Evolutionary conservation across 2,329 filamentous ascomycete species (phyloP).

Genomic region (Claviceps paspali): DNA sequence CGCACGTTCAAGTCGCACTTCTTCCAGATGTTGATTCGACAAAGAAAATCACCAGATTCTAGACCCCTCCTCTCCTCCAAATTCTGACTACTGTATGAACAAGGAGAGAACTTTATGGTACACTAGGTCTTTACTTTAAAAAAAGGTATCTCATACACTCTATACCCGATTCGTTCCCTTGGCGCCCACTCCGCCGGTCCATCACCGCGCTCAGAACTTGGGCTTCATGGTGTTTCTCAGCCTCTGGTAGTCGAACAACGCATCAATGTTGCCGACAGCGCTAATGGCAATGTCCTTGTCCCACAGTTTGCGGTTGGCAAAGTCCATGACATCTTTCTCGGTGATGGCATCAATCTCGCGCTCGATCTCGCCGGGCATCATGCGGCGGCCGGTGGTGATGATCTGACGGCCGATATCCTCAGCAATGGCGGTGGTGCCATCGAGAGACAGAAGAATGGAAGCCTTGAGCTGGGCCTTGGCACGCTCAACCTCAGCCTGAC

Average conservation of each 20-base stretch:
- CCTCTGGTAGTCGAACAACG: slow-evolving; percentile 61
- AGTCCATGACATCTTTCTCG: slow-evolving; percentile 94
- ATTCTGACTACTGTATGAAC: slow-evolving; percentile 20
- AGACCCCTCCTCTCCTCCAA: neutral
- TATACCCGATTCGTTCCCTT: slow-evolving; percentile 36
- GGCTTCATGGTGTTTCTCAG: slow-evolving; percentile 77
- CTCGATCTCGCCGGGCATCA: slow-evolving; percentile 89
- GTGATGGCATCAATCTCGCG: slow-evolving; percentile 75
- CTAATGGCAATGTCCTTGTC: slow-evolving; percentile 91
- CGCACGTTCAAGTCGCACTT: neutral
- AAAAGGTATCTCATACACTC: slow-evolving; percentile 41
- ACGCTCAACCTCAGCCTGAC: slow-evolving; percentile 83
- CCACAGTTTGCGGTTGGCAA: slow-evolving; percentile 90
- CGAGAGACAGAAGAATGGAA: slow-evolving; percentile 88
- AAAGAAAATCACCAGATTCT: slow-evolving; percentile 7
- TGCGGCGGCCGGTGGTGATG: slow-evolving; percentile 86
- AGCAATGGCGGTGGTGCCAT: slow-evolving; percentile 91
- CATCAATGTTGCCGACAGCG: slow-evolving; percentile 88
- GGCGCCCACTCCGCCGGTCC: slow-evolving; percentile 15
- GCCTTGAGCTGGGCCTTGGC: slow-evolving; percentile 99
- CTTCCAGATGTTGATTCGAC: slow-evolving; percentile 4
- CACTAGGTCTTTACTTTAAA: slow-evolving; percentile 27
- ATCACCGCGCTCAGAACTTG: slow-evolving; percentile 39
- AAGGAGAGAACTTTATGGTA: slow-evolving; percentile 34
- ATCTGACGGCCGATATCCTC: slow-evolving; percentile 99